Evolutionary conservation across 306 rosid genomes (phyloP), one percentile per base, ranked within the genome.

Genomic region (Potentilla sterilis): DNA sequence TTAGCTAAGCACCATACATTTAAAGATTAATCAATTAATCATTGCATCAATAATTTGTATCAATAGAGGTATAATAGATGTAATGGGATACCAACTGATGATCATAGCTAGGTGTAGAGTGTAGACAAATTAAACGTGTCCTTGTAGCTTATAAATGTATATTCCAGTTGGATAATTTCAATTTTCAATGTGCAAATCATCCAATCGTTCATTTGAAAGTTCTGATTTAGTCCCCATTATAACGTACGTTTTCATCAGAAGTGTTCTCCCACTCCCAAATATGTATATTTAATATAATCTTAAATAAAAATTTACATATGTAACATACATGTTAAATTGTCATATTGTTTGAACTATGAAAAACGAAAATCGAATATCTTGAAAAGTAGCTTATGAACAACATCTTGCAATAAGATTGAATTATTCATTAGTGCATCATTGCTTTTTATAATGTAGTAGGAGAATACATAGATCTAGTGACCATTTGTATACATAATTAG

Each of bases 21-120:
- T 21, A 21, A 21, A 9, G 35, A 37, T 35, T 10, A 71, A 37
- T 35, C 48, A 69, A 69, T 46, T 51, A 35, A 5, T 11, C 28
- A 32, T 18, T 9, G 66, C 16, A 59, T 24, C 66, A 63, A 63
- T 63, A 16, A 63, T 37, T 18, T 61, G 3, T 5, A 59, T 4
- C 6, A 18, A 8, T 16, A 37, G 43, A 18, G 46, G 21, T 62
- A 34, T 64, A 37, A n/a, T n/a, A 32, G 82, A 82, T 78, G 75
- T 63, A 61, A 78, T 74, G 80, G 47, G 28, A 78, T 75, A 82
- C 77, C 77, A 51, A 43, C 79, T 82, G 5, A 61, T 66, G 11
- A 68, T 13, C 40, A 37, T 42, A 37, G 7, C n/a, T n/a, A n/a
- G n/a, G n/a, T n/a, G n/a, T n/a, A n/a, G n/a, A n/a, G 48, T 9